Base-by-base conservation (phyloP, 1,139 yeast species). In the Yamadazyma friedrichii region DNA sequence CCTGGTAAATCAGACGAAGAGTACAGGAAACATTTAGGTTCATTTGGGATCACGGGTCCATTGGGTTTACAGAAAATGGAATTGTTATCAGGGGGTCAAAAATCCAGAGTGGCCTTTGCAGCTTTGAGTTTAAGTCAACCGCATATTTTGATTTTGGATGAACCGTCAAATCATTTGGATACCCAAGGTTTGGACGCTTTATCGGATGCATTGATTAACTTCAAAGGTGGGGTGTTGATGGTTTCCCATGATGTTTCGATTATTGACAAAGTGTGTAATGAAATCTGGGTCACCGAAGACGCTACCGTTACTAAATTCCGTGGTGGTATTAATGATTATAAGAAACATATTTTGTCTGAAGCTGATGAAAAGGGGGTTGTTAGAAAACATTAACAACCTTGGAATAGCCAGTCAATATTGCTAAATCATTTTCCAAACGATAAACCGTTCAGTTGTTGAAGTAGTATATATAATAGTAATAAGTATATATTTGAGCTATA, bases 161-260 rank as follows among this genome's bases (percentile, higher is more conserved):
- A 94, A 76, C 99, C 99, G 65, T 88, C 98, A 9, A 93, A 93
- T 70, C 99, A 93, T 66, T 81, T 93, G 78, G 99, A 93, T 84
- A 91, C 96, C 12, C 87, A 95, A 39, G 98, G 98, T 78, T 74
- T 93, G 58, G 98, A 93, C 64, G 98, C 98, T 0, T 75, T 93
- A 49, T 84, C 95, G 6, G 94, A 85, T 32, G 98, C 98, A 1
- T 74, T 93, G 57, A 81, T 76, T 50, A 82, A 80, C 48, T 93
- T 91, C 74, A 79, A 88, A 59, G 98, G 98, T 59, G 98, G 98
- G 64, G 84, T 93, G 28, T 75, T 93, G 53, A 89, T 93, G 97
- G 98, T 93, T 46, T 88, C 96, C 39, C 98, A 93, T 76, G 98
- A 93, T 73, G 97, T 93, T 33, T 73, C 89, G 20, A 87, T 91